Evolutionary conservation across 805 yeast species (phyloP), one percentile per base, ranked within the genome.

Genomic region (Candida sakaeoensis): DNA sequence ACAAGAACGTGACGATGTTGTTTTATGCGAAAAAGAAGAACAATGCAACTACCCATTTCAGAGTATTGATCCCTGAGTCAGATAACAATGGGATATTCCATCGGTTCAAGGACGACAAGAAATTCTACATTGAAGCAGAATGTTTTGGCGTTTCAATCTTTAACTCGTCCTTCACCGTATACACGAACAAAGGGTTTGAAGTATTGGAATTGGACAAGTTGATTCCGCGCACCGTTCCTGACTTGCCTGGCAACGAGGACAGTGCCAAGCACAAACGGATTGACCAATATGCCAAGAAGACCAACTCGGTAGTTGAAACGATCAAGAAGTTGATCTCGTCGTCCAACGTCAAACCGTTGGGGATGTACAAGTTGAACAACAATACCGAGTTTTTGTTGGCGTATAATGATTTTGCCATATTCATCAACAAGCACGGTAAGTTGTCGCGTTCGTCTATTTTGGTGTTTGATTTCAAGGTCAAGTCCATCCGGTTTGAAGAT

Each of bases 361-460:
- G 82, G 2, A 79, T 83, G 72, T 80, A 75, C 53, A 77, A 77
- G 50, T 64, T 83, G n/a, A 58, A 68, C 7, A 75, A 77, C 35
- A 66, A 74, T 38, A 61, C 67, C 10, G 76, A 76, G 37, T 75
- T 80, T 39, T 58, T 85, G 10, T 56, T 85, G 33, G 82, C 85
- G 26, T 87, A 85, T 62, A 84, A 75, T 41, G 80, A 79, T 39
- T 80, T 82, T 50, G 88, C 86, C 3, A 64, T 86, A 2, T 80
- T 80, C 42, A 72, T 81, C 42, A 79, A 82, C 53, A 72, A 74
- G 35, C 65, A 70, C 29, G 85, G 85, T 3, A 70, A 71, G 45
- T 63, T 80, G 27, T 70, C 76, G 7, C 58, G 77, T 15, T 61
- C 58, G 25, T 56, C 70, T 6, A 54, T 68, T 27, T 56, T 79